Evolutionary conservation across 1,284 basidiomycete genomes (phyloP), one percentile per base, ranked within the genome.

Genomic region (Phellopilus nigrolimitatus): DNA sequence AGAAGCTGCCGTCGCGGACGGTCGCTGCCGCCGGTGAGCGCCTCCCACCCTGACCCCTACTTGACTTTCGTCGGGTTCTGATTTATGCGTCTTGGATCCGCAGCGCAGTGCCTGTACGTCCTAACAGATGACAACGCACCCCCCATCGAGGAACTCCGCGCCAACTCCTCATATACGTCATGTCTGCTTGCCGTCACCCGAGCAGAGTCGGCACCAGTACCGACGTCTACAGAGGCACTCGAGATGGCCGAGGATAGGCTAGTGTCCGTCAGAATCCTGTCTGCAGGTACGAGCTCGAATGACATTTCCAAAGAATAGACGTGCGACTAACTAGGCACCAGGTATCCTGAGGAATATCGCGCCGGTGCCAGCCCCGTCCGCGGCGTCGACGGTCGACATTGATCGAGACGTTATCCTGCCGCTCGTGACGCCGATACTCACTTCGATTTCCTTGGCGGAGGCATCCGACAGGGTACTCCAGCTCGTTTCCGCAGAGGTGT

Each of bases 51-150:
- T n/a, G n/a, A n/a, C 55, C 22, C 40, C 24, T 37, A 25, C 51
- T 50, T 45, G 41, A 45, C 27, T 39, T 45, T 21, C 17, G n/a
- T n/a, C n/a, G n/a, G n/a, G n/a, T n/a, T n/a, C n/a, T n/a, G n/a
- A n/a, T n/a, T n/a, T n/a, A n/a, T n/a, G n/a, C n/a, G n/a, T n/a
- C 49, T 27, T 56, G 21, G 33, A 15, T 39, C 1, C 19, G 2
- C 64, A 91, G 92, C 90, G 0, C 92, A 95, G 64, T 91, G 91
- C 58, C 72, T 95, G 12, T 95, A 94, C 66, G 87, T 94, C 47
- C 72, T 95, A 13, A 90, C 91, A 0, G 91, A 94, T 62, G 92
- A 95, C 64, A 95, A 95, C 59, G 70, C 68, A 15, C 77, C 83
- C 12, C 81, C 83, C 33, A 80, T 82, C 49, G 64, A 76, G 13